Base-by-base conservation (phyloP, 768 basidiomycete species). In the Gymnopilus dilepis region DNA sequence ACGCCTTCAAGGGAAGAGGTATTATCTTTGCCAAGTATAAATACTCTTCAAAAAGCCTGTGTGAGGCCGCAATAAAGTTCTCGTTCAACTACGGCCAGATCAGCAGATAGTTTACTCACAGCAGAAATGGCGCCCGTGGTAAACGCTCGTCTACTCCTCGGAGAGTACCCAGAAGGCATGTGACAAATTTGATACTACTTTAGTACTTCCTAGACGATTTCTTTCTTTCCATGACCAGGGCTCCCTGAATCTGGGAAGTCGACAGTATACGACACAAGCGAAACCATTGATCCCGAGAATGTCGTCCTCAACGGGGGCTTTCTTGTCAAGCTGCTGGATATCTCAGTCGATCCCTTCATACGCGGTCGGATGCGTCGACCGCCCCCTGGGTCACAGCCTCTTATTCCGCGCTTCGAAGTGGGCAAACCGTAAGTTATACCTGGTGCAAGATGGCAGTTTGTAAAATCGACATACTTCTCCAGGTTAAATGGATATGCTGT, bases 221-320 rank as follows among this genome's bases (percentile, higher is more conserved):
- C n/a, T 41, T 6, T 28, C n/a, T n/a, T n/a, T n/a, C n/a, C n/a
- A n/a, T n/a, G n/a, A n/a, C n/a, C 6, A 76, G 80, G 72, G 6
- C 80, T 72, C 56, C 81, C 82, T 8, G 73, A 77, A 40, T 79
- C 78, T 0, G 82, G 82, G 13, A 75, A 81, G 64, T 82, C 81
- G 4, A 78, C 79, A 3, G 65, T 79, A 0, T 77, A 82, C 61
- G 83, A 86, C 58, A 72, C 59, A 6, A 77, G 72, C 0, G 67
- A 78, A 55, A 79, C 73, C 1, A 86, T 88, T 65, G 86, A 87
- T 63, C 65, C 80, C 24, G 82, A 84, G 17, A 78, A 65, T 28
- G 77, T 77, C 0, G 69, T 78, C 1, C 69, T 85, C 50, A 69
- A 82, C n/a, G 81, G 82, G 0, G 82, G 82, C 0, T 67, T 84